Evolutionary conservation across 805 yeast genomes (phyloP).

Genomic region (Suhomyces prunicola): DNA sequence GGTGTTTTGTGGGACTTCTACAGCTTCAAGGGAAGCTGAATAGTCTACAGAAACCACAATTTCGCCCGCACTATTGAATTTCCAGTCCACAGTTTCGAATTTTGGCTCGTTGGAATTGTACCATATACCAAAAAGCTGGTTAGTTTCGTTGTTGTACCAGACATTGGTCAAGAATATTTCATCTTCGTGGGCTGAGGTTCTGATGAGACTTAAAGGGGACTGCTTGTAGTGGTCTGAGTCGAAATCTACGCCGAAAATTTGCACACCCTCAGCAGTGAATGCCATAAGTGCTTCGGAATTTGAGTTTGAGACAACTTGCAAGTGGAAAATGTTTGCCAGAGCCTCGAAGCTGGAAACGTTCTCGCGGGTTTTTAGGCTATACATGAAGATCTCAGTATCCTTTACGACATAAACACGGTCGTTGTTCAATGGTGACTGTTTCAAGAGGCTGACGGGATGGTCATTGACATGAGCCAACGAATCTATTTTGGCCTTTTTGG

Average conservation of each 20-base stretch:
- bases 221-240: slow-evolving; percentile 5
- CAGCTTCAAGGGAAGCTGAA: not conserved
- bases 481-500: slow-evolving; percentile 9
- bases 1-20: slow-evolving; percentile 2
- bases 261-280: slow-evolving; percentile 29
- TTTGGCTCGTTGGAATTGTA: slow-evolving; percentile 30
- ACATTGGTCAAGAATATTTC: slow-evolving; percentile 18
- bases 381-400: slow-evolving; percentile 23
- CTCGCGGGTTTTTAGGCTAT: slow-evolving; percentile 26
- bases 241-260: slow-evolving; percentile 21
- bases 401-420: slow-evolving; percentile 26
- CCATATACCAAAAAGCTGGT: slow-evolving; percentile 39
- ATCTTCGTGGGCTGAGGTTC: slow-evolving; percentile 12
- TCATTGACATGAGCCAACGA: slow-evolving; percentile 19
- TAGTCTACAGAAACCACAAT: slow-evolving; percentile 9
- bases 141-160: slow-evolving; percentile 26
- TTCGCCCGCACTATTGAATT: slow-evolving; percentile 9
- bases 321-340: slow-evolving; percentile 22
- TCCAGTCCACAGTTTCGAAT: slow-evolving; percentile 16
- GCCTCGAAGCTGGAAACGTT: slow-evolving; percentile 32
- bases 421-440: slow-evolving; percentile 26
- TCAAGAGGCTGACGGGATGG: slow-evolving; percentile 29
- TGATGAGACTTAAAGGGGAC: slow-evolving; percentile 11
- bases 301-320: slow-evolving; percentile 19
- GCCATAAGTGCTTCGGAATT: slow-evolving; percentile 23